Base-by-base conservation (phyloP, 1,284 basidiomycete species). In the Puccinia triticina region DNA sequence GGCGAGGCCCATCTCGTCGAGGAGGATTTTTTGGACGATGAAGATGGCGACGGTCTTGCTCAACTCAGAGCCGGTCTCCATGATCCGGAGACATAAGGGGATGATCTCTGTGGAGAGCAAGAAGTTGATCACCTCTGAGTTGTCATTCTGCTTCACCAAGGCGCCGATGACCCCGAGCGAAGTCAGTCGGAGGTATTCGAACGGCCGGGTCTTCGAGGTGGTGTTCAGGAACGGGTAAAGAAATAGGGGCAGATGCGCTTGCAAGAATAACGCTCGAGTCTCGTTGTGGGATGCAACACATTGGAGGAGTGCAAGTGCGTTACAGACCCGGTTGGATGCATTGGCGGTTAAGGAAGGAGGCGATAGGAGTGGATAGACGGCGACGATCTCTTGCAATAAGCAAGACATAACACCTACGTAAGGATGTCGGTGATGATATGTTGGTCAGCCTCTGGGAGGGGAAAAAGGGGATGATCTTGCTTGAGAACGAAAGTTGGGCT, bases 121-220 rank as follows among this genome's bases (percentile, higher is more conserved):
- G 89, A 99, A 99, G 88, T 98, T 97, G 88, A 99, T 99, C 84
- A 99, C 96, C 83, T 96, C 93, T 85, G 93, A 95, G 88, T 99
- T 99, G 89, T 99, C 97, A 87, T 98, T 98, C 93, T 98, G 95
- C 93, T 99, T 99, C 87, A 99, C 97, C 80, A 99, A 91, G 16
- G 97, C 97, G 66, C 97, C 97, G 84, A 99, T 99, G 82, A 99
- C 97, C 50, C 97, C 97, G 32, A 99, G 91, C 61, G 95, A 98
- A 1, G 97, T 99, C 77, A 99, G 91, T 55, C 97, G 93, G 73
- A 99, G 91, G 88, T 99, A 99, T 89, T 99, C 97, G 87, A 99
- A 99, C 2, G 97, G 97, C 18, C 97, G 91, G 21, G 96, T 99
- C 90, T 99, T 99, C 84, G 94, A 96, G 3, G 96, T 99, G 21